Evolutionary conservation across 2,329 filamentous ascomycete species (phyloP).

Genomic region (Colletotrichum sp.): DNA sequence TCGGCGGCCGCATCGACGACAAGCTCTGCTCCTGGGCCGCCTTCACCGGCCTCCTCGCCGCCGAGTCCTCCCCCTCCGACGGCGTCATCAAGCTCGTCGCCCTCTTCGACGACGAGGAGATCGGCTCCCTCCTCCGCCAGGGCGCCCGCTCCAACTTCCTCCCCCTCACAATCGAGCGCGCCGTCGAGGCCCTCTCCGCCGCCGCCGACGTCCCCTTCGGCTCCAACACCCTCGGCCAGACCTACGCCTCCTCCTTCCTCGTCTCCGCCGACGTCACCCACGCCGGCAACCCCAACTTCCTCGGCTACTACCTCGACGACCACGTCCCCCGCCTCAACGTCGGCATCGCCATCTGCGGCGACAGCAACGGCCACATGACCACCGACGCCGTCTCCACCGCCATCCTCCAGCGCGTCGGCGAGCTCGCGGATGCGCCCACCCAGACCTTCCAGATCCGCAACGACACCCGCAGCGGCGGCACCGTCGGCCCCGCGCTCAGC

Average conservation of each 20-base stretch:
- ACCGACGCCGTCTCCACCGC: conserved; percentile 87
- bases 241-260: conserved; percentile 90
- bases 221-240: conserved; percentile 74
- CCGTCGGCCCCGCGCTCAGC: conserved; percentile 91
- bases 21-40: conserved; percentile 97
- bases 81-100: conserved; percentile 86
- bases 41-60: conserved; percentile 79
- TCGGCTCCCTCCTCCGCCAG: conserved; percentile 88
- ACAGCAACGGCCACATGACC: conserved; percentile 95
- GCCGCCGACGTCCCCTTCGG: conserved; percentile 48
- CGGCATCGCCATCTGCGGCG: conserved; percentile 79
- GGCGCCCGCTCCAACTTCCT: conserved; percentile 91
- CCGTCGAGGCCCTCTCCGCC: conserved; percentile 69
- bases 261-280: conserved; percentile 93
- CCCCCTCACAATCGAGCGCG: conserved; percentile 78
- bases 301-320: conserved; percentile 79
- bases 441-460: conserved; percentile 97
- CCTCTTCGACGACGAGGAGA: conserved; percentile 98
- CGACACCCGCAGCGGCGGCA: conserved; percentile 87
- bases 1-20: conserved; percentile 93
- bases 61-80: conserved; percentile 59
- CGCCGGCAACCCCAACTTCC: conserved; percentile 94
- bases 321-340: conserved; percentile 90
- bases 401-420: conserved; percentile 79
- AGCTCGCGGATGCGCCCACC: conserved; percentile 72